Evolutionary conservation across 306 rosid genomes (phyloP).

Genomic region (Abrus pulchellus): DNA sequence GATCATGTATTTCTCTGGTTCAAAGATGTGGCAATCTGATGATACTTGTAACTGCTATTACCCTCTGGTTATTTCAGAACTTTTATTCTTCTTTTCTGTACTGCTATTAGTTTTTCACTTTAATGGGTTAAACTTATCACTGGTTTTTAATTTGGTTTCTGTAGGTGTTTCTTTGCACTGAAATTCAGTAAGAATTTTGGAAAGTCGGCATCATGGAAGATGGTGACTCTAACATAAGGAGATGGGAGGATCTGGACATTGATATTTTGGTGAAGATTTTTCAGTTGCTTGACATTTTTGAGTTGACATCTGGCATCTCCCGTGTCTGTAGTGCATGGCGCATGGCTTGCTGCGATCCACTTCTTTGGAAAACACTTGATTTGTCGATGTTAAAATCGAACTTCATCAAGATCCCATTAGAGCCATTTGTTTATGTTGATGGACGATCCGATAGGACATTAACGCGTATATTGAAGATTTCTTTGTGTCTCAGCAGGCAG

Average conservation of each 20-base stretch:
- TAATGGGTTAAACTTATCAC: conserved; percentile 19
- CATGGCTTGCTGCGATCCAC: conserved; percentile 72
- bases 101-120: conserved; percentile 27
- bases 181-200: conserved; percentile 44
- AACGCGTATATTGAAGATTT: conserved; percentile 70
- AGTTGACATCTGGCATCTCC: conserved; percentile 74
- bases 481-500: conserved; percentile 70
- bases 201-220: conserved; percentile 68
- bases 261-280: conserved; percentile 80
- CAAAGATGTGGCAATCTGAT: background rate
- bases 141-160: conserved; percentile 35
- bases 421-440: conserved; percentile 80
- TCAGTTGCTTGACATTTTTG: conserved; percentile 65
- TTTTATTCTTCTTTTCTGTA: background rate
- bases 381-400: conserved; percentile 73
- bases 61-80: conserved; percentile 6
- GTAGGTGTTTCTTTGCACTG: conserved; percentile 46
- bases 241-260: conserved; percentile 81
- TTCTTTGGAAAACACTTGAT: conserved; percentile 83
- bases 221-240: conserved; percentile 40
- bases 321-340: conserved; percentile 84
- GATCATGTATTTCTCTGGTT: background rate
- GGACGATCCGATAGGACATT: conserved; percentile 64
- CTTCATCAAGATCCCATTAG: conserved; percentile 79
- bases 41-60: conserved; percentile 19